Conservation (phyloP, 169 alveolate species). For the Cyclospora cayetanensis region DNA sequence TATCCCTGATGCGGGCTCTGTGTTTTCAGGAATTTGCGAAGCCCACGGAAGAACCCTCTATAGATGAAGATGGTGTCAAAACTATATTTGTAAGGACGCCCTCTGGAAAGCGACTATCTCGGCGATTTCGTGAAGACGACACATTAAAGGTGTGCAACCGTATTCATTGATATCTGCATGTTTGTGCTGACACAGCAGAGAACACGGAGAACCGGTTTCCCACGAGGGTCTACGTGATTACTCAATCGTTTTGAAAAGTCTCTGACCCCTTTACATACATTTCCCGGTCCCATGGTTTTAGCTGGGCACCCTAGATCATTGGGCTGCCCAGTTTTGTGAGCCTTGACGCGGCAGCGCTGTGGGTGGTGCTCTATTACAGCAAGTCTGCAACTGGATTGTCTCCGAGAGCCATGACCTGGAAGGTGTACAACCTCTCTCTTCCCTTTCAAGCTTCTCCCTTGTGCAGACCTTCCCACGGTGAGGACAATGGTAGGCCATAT, state of each 20-base stretch:
- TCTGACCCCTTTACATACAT: too few relatives aligned
- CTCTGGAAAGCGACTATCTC: background rate
- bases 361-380: background rate
- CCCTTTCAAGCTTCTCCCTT: constrained; percentile 11
- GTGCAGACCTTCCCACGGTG: constrained; percentile 33
- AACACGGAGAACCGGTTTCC: too few relatives aligned
- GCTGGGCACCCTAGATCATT: too few relatives aligned
- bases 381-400: background rate
- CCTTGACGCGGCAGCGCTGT: too few relatives aligned
- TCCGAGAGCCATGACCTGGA: constrained; percentile 11
- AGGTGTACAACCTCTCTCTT: constrained; percentile 6
- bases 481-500: background rate
- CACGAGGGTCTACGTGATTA: too few relatives aligned
- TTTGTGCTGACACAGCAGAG: background rate
- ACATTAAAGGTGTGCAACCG: background rate
- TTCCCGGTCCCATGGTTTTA: too few relatives aligned
- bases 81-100: background rate
- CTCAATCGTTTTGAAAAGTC: too few relatives aligned
- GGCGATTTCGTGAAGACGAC: background rate
- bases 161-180: background rate
- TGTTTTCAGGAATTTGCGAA: background rate
- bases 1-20: too few relatives aligned
- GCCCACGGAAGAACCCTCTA: constrained; percentile 45
- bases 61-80: background rate
- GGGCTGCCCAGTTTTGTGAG: too few relatives aligned